Evolutionary conservation across 441 rosid genomes (phyloP), one percentile per base, ranked within the genome.

Genomic region (Populus hybrid): DNA sequence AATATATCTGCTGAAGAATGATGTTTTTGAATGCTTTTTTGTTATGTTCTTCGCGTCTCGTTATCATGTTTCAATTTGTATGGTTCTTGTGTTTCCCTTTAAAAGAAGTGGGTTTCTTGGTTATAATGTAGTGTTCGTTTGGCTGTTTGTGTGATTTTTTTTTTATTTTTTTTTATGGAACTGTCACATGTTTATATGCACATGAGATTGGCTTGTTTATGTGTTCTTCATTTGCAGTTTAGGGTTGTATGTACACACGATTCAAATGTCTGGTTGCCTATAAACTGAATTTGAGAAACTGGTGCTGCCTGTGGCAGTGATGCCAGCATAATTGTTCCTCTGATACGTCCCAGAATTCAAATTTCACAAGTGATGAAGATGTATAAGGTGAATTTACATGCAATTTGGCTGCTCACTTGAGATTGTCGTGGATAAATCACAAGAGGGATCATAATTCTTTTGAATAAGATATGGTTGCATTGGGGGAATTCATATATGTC

Each of bases 221-320:
- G 26, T 26, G 26, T 26, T 26, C 26, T 26, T 26, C 26, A 26
- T 26, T 26, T 26, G 26, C 26, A 26, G 26, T 26, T 26, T 26
- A 26, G 26, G 26, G 26, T 26, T 26, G 26, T 1, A 26, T 26
- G 26, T 26, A 26, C 26, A 26, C 26, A 26, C 26, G 26, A 26
- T 26, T 1, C 26, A 26, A 26, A 26, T 26, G 26, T 26, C 26
- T 26, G 26, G 26, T 26, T 26, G 26, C 26, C 26, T 26, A 26
- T 26, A 26, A 26, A 26, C 26, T 26, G 26, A 26, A 26, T 26
- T 76, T 65, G 59, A 76, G 59, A 69, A 63, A 20, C 64, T 82
- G 82, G 74, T 35, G 35, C 69, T 20, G 82, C 78, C 5, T 16
- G 68, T 36, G 84, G 82, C 24, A 64, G 78, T 67, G 84, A 76